These are phyloP conservation scores for Xylaria multiplex DNA, from an alignment of 2,329 filamentous ascomycete genomes.

Conservation along the genomic window DNA sequence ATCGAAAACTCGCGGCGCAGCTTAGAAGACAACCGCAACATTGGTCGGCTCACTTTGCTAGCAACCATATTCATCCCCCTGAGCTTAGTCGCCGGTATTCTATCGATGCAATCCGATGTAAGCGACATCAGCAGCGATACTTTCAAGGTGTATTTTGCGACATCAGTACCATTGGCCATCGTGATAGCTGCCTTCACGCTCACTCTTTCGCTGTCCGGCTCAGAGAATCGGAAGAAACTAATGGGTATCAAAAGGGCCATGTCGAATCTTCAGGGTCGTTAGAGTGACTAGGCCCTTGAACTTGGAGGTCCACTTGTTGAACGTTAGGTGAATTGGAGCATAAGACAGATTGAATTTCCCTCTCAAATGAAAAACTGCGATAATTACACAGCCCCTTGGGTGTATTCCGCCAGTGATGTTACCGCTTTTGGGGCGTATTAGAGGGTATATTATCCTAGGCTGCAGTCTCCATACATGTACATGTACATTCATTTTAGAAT, in stretches of 20 bases:
- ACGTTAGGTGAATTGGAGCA: no score
- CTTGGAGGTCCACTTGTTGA: not conserved
- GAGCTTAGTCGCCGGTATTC: conserved; percentile 46
- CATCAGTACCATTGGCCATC: conserved; percentile 41
- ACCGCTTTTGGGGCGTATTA: no score
- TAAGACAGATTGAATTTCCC: no score
- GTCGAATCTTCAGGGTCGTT: not conserved
- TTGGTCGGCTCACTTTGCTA: conserved; percentile 49
- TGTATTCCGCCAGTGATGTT: no score
- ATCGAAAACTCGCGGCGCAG: conserved; percentile 47
- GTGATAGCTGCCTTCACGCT: conserved; percentile 31
- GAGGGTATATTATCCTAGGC: no score
- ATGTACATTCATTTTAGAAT: no score
- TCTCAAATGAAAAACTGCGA: no score
- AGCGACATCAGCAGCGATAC: conserved; percentile 35
- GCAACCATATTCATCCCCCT: conserved; percentile 51
- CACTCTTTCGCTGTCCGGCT: conserved; percentile 19
- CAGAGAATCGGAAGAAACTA: not conserved
- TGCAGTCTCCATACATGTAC: no score
- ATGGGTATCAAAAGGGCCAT: not conserved
- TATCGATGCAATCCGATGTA: conserved; percentile 47
- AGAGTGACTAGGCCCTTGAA: not conserved
- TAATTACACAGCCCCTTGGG: no score
- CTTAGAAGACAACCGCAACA: conserved; percentile 47
- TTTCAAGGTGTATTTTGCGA: conserved; percentile 40